A percentile compares a stretch with the other conserved stretches of the same genome.
These are phyloP conservation scores for Spiromastix sp. DNA, from an alignment of 2,329 filamentous ascomycete genomes.

Conservation along the genomic window DNA sequence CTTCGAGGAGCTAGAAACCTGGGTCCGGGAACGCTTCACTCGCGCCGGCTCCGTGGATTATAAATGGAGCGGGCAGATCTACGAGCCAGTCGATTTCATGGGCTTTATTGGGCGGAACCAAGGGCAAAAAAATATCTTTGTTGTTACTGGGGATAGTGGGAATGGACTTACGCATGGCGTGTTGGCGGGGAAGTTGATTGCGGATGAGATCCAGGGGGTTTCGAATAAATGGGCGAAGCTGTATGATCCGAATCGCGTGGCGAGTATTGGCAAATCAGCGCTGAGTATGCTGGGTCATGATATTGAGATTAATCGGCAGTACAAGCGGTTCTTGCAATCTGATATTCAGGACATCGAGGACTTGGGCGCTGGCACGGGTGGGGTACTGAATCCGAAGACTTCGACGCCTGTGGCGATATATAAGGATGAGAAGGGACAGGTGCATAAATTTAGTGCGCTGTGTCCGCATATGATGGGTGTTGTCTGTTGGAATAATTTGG, in stretches of 20 bases:
- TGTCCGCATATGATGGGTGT: constrained; percentile 49
- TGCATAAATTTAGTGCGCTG: constrained; percentile 42
- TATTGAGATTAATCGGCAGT: constrained; percentile 45
- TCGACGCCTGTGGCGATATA: constrained; percentile 45
- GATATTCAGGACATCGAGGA: constrained; percentile 50
- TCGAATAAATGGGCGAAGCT: constrained; percentile 40
- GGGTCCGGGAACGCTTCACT: constrained; percentile 45
- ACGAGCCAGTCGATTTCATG: constrained; percentile 46
- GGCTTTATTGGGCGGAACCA: constrained; percentile 48
- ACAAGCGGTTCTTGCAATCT: constrained; percentile 43
- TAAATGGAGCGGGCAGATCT: constrained; percentile 48
- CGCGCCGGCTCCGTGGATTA: constrained; percentile 42
- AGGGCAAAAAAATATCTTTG: constrained; percentile 40
- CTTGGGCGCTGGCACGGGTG: constrained; percentile 39
- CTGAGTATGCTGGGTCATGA: constrained; percentile 41
- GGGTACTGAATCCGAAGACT: constrained; percentile 40
- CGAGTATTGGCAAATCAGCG: constrained; percentile 35
- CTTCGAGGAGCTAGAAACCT: constrained; percentile 42
- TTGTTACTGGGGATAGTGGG: constrained; percentile 48
- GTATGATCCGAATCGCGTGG: constrained; percentile 42
- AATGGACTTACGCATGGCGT: constrained; percentile 49
- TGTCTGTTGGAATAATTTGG: constrained; percentile 45
- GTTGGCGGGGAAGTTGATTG: constrained; percentile 41
- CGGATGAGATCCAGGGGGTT: constrained; percentile 43
- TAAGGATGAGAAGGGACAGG: constrained; percentile 44